Base-by-base conservation (phyloP, 2,329 filamentous ascomycete species). In the Neofusicoccum kwambonambiense region DNA sequence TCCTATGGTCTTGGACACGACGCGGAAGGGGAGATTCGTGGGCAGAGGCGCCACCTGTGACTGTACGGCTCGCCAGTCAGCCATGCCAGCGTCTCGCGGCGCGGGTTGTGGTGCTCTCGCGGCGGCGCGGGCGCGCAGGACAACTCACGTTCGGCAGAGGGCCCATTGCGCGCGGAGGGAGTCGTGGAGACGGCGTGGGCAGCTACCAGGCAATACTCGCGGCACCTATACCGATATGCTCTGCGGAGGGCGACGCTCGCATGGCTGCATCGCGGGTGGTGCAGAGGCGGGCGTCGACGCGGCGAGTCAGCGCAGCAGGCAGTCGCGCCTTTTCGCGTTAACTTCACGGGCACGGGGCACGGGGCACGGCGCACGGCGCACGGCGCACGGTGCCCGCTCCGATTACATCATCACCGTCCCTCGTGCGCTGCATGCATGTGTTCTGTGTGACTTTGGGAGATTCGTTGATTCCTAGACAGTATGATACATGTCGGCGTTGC, bases 1-100 rank as follows among this genome's bases (percentile, higher is more conserved):
- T 64, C 95, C 95, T 72, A 99, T 97, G 13, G 95, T 99, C 77
- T 95, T 95, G 67, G 95, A 98, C 72, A 99, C 86, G 74, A 99
- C 90, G 69, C 94, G 89, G 78, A 99, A 99, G 61, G 95, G 95
- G 57, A 99, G 84, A 73, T 97, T 88, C 67, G 74, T 82, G 27
- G 95, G 95, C 58, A 98, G 82, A 69, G 94, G 93, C 74, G 93
- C 93, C 70, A 93, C 81, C 80, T 99, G 95, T 70, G 93, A 96
- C 85, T 96, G 84, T 15, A 58, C 11, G 35, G 34, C 49, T 31
- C 35, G 44, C 58, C 47, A 41, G 57, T 56, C 49, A 54, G 61
- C 39, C 42, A 47, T 37, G 27, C 31, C 49, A 56, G 47, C 34
- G 37, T 9, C 15, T 17, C 47, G 34, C 27, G 27, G 27, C 6